A percentile compares a stretch with the other conserved stretches of the same genome.
Evolutionary conservation across 257 asterid species (phyloP).

Genomic region (Leonotis leonurus): DNA sequence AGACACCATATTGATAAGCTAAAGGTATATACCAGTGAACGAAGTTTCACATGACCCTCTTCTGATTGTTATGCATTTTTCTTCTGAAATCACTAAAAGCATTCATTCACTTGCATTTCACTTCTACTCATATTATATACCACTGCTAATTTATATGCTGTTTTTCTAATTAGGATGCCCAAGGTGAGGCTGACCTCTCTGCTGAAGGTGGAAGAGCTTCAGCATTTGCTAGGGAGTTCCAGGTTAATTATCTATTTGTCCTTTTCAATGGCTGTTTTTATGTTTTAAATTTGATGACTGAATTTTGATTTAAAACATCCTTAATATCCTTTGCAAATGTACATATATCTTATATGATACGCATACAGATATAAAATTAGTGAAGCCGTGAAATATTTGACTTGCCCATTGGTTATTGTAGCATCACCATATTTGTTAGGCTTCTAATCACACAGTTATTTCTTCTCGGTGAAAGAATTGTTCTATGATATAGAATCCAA

Average conservation of each 20-base stretch:
- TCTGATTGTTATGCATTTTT: neutral
- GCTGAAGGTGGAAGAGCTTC: constrained; percentile 28
- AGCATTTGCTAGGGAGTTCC: constrained; percentile 36
- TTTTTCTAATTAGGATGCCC: constrained; percentile 29
- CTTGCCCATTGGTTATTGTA: neutral
- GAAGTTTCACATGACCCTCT: neutral
- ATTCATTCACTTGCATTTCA: constrained; percentile 10
- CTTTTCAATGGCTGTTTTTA: constrained; percentile 4
- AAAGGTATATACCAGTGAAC: constrained; percentile 36
- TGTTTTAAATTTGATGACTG: neutral
- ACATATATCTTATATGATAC: neutral
- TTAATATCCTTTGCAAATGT: neutral
- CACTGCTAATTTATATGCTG: constrained; percentile 5
- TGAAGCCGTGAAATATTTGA: neutral
- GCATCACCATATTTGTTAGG: constrained; percentile 1
- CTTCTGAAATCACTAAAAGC: neutral
- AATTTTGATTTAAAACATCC: neutral
- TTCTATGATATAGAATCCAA: neutral
- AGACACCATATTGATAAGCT: constrained; percentile 38
- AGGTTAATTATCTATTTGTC: constrained; percentile 32
- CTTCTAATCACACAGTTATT: neutral
- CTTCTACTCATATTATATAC: neutral
- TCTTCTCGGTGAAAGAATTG: neutral
- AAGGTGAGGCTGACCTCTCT: constrained; percentile 22
- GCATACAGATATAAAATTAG: neutral